Conservation (phyloP, 768 basidiomycete species). For the Crucibulum laeve region DNA sequence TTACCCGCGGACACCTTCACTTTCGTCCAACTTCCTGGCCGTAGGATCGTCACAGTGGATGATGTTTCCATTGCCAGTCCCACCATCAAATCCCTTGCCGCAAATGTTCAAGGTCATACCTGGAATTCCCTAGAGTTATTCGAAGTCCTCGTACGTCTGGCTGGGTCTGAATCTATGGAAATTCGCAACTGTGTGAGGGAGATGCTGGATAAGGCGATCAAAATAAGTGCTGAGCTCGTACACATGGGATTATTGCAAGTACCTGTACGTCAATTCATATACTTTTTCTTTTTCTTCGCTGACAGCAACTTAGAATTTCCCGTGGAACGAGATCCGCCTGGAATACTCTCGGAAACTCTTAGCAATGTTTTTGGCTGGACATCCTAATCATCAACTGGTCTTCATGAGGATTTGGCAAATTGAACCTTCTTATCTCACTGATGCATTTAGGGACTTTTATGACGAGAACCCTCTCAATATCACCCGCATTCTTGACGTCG, state of each 20-base stretch:
- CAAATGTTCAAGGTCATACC: conserved; percentile 85
- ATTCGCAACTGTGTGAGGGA: conserved; percentile 78
- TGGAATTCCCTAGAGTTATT: conserved; percentile 96
- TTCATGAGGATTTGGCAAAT: conserved; percentile 97
- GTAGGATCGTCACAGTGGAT: conserved; percentile 81
- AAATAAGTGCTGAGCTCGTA: conserved; percentile 90
- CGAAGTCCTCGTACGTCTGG: conserved; percentile 78
- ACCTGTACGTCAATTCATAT: conserved; percentile 51
- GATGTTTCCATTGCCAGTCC: conserved; percentile 83
- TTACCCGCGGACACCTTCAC: conserved; percentile 90
- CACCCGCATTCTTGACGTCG: conserved; percentile 90
- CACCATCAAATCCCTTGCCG: conserved; percentile 88
- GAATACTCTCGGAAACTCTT: conserved; percentile 85
- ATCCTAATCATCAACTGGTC: conserved; percentile 93
- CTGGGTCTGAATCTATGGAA: conserved; percentile 66
- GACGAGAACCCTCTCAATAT: conserved; percentile 90
- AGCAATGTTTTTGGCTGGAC: conserved; percentile 85
- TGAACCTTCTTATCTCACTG: conserved; percentile 78
- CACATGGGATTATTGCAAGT: conserved; percentile 92
- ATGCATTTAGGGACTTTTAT: conserved; percentile 90
- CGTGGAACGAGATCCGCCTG: conserved; percentile 85
- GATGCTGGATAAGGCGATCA: conserved; percentile 90
- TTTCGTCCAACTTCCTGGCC: conserved; percentile 83
- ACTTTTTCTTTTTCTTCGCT: conserved; percentile 7
- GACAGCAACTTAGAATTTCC: conserved; percentile 50